Evolutionary conservation across 2,329 filamentous ascomycete genomes (phyloP).

Genomic region (Fusarium phyllophilum): DNA sequence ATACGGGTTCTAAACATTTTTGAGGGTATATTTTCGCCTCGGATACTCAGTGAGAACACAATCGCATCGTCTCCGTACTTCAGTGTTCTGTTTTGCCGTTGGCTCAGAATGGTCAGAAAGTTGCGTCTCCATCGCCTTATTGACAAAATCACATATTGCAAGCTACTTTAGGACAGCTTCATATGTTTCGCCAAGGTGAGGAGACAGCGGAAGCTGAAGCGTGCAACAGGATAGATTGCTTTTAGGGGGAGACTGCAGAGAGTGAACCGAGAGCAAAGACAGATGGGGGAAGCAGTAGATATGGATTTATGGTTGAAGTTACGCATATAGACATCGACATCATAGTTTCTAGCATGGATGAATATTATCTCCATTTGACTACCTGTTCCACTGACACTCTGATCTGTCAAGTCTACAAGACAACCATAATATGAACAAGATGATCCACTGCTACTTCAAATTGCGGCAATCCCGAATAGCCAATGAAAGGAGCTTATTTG

Average conservation of each 20-base stretch:
- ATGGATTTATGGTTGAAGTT: neutral
- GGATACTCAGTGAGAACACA: neutral
- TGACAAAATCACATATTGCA: neutral
- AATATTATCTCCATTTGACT: neutral
- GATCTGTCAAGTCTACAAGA: neutral
- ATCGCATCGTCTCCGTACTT: neutral
- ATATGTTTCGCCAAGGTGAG: neutral
- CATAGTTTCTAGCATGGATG: neutral
- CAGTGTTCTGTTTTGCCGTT: neutral
- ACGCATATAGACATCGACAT: neutral
- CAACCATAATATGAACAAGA: neutral
- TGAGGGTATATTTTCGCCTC: neutral
- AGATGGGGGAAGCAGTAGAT: neutral
- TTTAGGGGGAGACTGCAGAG: neutral
- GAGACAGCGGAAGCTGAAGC: neutral
- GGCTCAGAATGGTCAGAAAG: neutral
- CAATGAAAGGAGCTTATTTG: neutral
- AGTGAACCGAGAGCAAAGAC: neutral
- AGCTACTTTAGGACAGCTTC: neutral
- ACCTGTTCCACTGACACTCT: neutral
- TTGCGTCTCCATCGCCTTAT: neutral
- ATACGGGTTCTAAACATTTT: too few relatives aligned
- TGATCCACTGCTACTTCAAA: neutral
- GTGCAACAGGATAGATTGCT: neutral
- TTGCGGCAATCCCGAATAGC: neutral